Base-by-base conservation (phyloP, 2,329 filamentous ascomycete genomes). In the Cordyceps tenuipes region DNA sequence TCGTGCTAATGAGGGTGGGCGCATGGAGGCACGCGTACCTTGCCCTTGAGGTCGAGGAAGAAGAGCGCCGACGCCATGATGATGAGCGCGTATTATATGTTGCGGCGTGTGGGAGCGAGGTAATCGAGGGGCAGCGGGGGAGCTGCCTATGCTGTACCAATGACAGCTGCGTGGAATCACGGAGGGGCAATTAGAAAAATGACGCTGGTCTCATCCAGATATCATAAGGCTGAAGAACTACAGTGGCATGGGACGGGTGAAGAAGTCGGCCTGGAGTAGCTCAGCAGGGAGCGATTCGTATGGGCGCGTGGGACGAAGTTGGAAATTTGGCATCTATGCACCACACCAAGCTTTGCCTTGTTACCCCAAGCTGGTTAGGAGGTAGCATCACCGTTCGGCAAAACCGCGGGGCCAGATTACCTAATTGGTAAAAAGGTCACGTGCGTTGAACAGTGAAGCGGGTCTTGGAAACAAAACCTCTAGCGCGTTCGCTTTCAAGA, bases 21-120 rank as follows among this genome's bases (percentile, higher is more conserved):
- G 23, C 19, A 56, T 48, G 12, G 17, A 9, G 10, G 31, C 44
- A 3, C 29, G 44, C 66, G 55, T 68, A 95, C 91, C 89, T 99
- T 99, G 90, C 94, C 94, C 91, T 99, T 99, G 67, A 99, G 83
- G 76, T 99, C 94, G 70, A 99, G 88, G 75, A 99, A 99, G 84
- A 99, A 99, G 70, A 99, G 74, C 65, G 94, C 94, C 63, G 94
- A 99, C 68, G 94, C 94, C 94, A 99, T 99, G 72, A 68, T 81
- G 76, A 69, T 44, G 46, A 15, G 31, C 43, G 57, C 39, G 19
- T 29, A 19, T 15, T 9, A 21, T 50, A 8, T 19, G 48, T 50
- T 34, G 29, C 36, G 36, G 29, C 44, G 54, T 49, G 31, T 31
- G 56, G 39, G 48, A 21, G 44, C 21, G 46, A 21, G 44, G n/a